Evolutionary conservation across 2,329 filamentous ascomycete species (phyloP).

Genomic region (Trichoderma simmonsii): DNA sequence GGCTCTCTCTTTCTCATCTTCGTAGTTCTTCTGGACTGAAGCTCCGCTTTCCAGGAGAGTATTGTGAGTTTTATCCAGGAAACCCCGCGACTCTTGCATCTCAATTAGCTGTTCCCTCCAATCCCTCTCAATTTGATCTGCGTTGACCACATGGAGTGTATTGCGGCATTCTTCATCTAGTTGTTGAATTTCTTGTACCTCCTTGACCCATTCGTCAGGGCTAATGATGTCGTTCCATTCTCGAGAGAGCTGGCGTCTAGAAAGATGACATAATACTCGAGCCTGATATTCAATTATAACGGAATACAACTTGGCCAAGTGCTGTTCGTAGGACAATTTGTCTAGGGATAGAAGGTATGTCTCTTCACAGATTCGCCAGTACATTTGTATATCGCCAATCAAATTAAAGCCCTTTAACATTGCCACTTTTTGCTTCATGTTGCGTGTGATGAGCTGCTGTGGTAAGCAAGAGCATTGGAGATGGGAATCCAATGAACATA

Average conservation of each 20-base stretch:
- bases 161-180: background rate
- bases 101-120: background rate
- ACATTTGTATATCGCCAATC: constrained; percentile 22
- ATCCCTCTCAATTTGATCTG: background rate
- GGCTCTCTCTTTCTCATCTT: background rate
- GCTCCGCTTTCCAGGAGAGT: background rate
- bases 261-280: constrained; percentile 18
- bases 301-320: background rate
- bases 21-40: background rate
- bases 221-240: constrained; percentile 9
- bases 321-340: background rate
- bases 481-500: constrained; percentile 4
- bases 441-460: constrained; percentile 18
- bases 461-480: background rate
- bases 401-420: constrained; percentile 26
- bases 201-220: background rate
- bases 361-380: constrained; percentile 24
- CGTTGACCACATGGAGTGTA: background rate
- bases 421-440: constrained; percentile 18
- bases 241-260: constrained; percentile 20
- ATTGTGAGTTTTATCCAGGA: background rate
- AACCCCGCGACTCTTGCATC: background rate
- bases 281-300: constrained; percentile 14
- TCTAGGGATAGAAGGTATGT: background rate
- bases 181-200: background rate